A percentile compares a stretch with the other conserved stretches of the same genome.
phyloP scores from a whole-genome alignment of 2,329 filamentous ascomycete genomes.

The Trichoderma sp. region DNA sequence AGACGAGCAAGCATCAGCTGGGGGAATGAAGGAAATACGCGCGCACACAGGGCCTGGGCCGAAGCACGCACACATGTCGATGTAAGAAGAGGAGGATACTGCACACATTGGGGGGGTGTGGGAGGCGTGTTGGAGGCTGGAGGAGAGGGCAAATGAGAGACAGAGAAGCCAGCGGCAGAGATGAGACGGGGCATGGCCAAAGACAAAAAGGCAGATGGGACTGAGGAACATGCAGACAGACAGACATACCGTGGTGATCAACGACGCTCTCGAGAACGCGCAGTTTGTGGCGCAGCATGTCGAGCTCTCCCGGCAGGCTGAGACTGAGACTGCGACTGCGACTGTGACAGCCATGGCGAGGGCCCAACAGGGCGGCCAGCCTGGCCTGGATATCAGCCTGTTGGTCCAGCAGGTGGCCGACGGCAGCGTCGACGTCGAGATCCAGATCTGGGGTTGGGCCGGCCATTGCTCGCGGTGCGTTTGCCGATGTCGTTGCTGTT shows the following conservation, averaged over 20 bases:
- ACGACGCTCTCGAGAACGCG: conserved; percentile 52
- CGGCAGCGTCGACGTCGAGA: conserved; percentile 25
- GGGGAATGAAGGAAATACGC: conserved; percentile 12
- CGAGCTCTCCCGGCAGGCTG: conserved; percentile 52
- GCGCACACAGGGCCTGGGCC: conserved; percentile 18
- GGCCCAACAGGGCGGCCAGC: conserved; percentile 50
- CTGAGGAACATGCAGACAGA: conserved; percentile 35
- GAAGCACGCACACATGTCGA: neutral
- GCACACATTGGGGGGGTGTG: conserved; percentile 8
- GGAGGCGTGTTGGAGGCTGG: neutral
- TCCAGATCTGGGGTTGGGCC: conserved; percentile 2
- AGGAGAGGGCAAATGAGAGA: neutral
- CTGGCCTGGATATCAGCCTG: conserved; percentile 56
- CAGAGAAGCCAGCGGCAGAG: conserved; percentile 2
- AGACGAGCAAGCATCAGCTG: conserved; percentile 1
- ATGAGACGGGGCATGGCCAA: conserved; percentile 13
- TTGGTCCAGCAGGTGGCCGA: conserved; percentile 50
- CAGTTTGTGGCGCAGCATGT: conserved; percentile 59
- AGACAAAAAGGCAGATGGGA: conserved; percentile 18
- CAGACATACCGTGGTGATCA: conserved; percentile 48
- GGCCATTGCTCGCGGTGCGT: conserved; percentile 15
- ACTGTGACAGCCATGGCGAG: conserved; percentile 44
- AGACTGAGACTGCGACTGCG: conserved; percentile 29
- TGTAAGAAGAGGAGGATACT: neutral
- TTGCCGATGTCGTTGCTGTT: neutral